Conservation (phyloP, 2,329 filamentous ascomycete genomes). For the Pestalotiopsis sp. region DNA sequence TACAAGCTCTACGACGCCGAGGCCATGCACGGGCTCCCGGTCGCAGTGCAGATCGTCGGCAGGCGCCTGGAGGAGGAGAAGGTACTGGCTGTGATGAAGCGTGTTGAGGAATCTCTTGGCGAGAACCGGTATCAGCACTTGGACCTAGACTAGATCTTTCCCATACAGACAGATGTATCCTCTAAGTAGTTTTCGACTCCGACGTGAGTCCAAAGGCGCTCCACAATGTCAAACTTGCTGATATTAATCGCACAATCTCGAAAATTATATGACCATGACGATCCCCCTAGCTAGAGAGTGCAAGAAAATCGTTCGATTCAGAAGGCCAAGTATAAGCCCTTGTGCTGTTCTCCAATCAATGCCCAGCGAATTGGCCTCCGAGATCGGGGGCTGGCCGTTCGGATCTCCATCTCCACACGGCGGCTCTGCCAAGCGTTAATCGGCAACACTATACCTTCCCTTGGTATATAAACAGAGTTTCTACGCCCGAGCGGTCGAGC, state of each 20-base stretch:
- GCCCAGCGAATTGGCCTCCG: not conserved
- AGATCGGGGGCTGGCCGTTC: not conserved
- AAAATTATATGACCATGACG: not conserved
- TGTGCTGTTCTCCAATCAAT: not conserved
- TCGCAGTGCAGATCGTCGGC: slow-evolving; percentile 83
- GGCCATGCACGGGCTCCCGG: slow-evolving; percentile 85
- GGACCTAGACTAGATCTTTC: slow-evolving; percentile 42
- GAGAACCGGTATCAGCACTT: slow-evolving; percentile 55
- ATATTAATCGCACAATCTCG: not conserved
- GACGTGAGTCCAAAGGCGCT: not conserved
- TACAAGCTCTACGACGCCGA: slow-evolving; percentile 84
- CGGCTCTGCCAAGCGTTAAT: not conserved
- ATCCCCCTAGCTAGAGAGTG: not conserved
- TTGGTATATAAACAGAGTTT: slow-evolving; percentile 8
- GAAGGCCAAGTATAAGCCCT: not conserved
- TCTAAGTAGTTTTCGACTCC: not conserved
- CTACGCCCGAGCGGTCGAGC: not conserved
- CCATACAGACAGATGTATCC: not conserved
- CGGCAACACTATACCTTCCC: not conserved
- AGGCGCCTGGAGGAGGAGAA: slow-evolving; percentile 84
- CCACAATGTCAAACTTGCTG: not conserved
- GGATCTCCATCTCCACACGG: not conserved
- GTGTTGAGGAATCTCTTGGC: slow-evolving; percentile 73
- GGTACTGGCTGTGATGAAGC: slow-evolving; percentile 79
- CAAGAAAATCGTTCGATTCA: not conserved